phyloP scores from a whole-genome alignment of 495 filamentous ascomycete genomes.

The Podospora fimiseda region DNA sequence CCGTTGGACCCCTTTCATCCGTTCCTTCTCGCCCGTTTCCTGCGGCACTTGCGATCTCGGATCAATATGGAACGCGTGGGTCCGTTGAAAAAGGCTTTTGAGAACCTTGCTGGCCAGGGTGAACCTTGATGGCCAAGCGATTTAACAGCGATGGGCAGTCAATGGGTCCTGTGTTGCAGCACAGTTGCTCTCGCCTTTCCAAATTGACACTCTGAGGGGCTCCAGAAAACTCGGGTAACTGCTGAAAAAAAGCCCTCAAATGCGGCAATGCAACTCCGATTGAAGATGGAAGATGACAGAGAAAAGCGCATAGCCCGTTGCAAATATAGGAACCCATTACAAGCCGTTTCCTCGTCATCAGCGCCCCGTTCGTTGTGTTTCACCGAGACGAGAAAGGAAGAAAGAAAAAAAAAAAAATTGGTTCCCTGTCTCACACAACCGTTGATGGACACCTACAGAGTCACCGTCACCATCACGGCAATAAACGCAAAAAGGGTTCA shows the following conservation, averaged over 20 bases:
- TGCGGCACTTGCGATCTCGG: not conserved
- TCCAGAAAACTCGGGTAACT: not conserved
- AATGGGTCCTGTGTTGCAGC: not conserved
- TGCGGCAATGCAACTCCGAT: no score
- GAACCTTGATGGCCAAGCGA: constrained; percentile 11
- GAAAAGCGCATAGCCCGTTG: not conserved
- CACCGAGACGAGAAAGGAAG: no score
- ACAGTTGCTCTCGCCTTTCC: constrained; percentile 2
- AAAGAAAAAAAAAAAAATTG: no score
- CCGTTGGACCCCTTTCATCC: not conserved
- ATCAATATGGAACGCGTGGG: not conserved
- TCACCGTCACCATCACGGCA: no score
- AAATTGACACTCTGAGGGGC: not conserved
- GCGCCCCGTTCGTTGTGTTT: no score
- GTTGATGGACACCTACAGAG: no score
- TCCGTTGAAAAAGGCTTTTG: not conserved
- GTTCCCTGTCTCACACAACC: no score
- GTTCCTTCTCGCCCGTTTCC: not conserved
- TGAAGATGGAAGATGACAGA: no score
- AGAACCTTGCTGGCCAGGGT: constrained; percentile 18
- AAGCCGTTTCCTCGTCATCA: no score
- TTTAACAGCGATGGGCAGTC: not conserved
- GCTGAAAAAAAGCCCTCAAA: not conserved
- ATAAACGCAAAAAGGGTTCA: not conserved
- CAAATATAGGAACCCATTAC: not conserved